These are phyloP conservation scores for Rhododendron kiyosumense DNA, from an alignment of 148 eudicot genomes.

Conservation along the genomic window DNA sequence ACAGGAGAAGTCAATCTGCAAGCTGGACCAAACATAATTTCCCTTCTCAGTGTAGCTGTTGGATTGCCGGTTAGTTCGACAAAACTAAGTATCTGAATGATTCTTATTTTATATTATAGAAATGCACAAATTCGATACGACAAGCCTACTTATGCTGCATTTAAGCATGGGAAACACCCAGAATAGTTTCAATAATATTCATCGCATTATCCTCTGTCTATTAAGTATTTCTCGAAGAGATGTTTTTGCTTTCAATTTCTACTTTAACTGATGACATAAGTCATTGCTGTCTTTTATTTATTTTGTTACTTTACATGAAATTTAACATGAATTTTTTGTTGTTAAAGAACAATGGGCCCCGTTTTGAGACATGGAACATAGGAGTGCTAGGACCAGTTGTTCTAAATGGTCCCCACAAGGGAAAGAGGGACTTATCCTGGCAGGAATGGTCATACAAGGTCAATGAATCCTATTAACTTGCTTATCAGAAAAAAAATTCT, in stretches of 20 bases:
- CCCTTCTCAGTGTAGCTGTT: slow-evolving; percentile 82
- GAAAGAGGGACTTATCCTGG: slow-evolving; percentile 44
- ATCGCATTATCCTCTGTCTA: not conserved
- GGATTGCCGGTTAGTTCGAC: slow-evolving; percentile 65
- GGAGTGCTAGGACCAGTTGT: slow-evolving; percentile 61
- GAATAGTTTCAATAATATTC: not conserved
- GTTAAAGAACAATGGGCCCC: slow-evolving; percentile 57
- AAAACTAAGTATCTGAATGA: not conserved
- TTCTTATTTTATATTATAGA: not conserved
- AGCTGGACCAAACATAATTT: slow-evolving; percentile 64
- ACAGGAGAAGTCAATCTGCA: slow-evolving; percentile 47
- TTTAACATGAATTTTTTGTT: not conserved
- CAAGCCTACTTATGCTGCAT: not conserved
- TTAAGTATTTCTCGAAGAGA: not conserved
- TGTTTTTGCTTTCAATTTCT: not conserved
- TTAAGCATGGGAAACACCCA: not conserved
- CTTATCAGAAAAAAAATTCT: not conserved
- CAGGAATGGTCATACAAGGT: slow-evolving; percentile 73
- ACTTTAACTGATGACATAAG: not conserved
- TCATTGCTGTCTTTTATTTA: not conserved
- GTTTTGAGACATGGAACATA: slow-evolving; percentile 46
- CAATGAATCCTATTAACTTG: not conserved
- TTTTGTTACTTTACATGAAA: not conserved
- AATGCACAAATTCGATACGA: not conserved
- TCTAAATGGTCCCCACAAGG: slow-evolving; percentile 42